Evolutionary conservation across 441 rosid genomes (phyloP).

Genomic region (Adansonia rubrostipa): DNA sequence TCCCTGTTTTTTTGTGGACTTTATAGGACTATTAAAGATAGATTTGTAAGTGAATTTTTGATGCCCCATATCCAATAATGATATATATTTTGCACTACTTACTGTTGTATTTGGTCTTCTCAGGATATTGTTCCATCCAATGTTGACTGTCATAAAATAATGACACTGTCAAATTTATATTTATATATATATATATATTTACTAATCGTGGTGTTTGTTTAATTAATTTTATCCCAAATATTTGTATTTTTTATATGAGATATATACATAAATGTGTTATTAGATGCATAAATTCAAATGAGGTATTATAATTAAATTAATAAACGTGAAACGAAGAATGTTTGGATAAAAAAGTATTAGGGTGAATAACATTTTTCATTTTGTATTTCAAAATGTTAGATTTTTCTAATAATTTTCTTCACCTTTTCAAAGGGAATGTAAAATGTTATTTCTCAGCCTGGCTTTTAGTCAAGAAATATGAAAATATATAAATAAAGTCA

Average conservation of each 20-base stretch:
- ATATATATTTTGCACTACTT: not conserved
- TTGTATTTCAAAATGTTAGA: too few species aligned
- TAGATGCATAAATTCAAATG: too few species aligned
- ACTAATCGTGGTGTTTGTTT: too few species aligned
- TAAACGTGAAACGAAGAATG: too few species aligned
- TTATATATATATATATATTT: too few species aligned
- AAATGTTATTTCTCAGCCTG: not conserved
- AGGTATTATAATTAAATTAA: too few species aligned
- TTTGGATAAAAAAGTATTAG: too few species aligned
- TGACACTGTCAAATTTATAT: too few species aligned
- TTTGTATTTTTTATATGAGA: too few species aligned
- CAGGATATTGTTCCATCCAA: not conserved
- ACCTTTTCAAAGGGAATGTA: not conserved
- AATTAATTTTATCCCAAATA: too few species aligned
- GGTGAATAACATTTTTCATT: too few species aligned
- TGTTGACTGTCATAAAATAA: not conserved
- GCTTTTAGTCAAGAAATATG: not conserved
- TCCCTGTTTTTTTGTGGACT: conserved; percentile 1
- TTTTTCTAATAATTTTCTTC: not conserved
- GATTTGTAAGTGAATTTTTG: not conserved
- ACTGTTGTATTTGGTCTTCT: not conserved
- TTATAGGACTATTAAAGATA: not conserved
- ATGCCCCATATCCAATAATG: not conserved
- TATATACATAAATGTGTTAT: too few species aligned
- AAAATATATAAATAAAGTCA: not conserved